A percentile compares a stretch with the other conserved stretches of the same genome.
Evolutionary conservation across 768 basidiomycete species (phyloP).

Genomic region (Rhodosporidiobolus odoratus): DNA sequence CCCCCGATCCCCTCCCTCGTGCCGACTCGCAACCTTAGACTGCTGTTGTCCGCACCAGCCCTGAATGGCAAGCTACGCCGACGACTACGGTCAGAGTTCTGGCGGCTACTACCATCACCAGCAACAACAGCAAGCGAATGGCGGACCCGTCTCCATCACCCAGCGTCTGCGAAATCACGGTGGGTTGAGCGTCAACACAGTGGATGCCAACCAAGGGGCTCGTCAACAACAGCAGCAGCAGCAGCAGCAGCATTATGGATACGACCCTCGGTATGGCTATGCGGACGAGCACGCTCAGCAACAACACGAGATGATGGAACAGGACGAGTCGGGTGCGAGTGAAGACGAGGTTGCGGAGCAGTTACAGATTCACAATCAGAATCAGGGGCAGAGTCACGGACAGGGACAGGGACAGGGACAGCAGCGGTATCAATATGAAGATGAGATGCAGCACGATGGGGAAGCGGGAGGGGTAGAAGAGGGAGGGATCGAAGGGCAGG

Average conservation of each 20-base stretch:
- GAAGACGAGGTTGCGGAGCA: conserved; percentile 27
- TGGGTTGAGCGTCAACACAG: neutral
- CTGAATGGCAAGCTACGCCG: neutral
- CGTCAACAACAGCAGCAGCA: neutral
- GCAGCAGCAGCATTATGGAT: neutral
- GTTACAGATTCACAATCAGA: conserved; percentile 4
- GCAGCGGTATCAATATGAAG: neutral
- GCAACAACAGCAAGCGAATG: neutral
- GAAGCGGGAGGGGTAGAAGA: conserved; percentile 17
- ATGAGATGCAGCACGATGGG: conserved; percentile 12
- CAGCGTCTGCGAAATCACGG: neutral
- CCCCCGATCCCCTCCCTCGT: neutral
- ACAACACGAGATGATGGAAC: conserved; percentile 23
- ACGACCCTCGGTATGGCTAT: conserved; percentile 7
- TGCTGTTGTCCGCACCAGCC: neutral
- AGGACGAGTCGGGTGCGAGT: conserved; percentile 8
- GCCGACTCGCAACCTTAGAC: neutral
- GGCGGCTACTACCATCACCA: neutral
- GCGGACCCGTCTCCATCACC: conserved; percentile 11
- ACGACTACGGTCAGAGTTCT: neutral
- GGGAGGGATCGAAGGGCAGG: conserved; percentile 11
- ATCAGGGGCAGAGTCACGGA: neutral
- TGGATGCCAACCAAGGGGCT: neutral
- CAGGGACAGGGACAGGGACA: conserved; percentile 4
- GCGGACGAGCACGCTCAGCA: conserved; percentile 16